Percentiles rank a stretch among this genome's conserved stretches.
Conservation (phyloP, 306 rosid genomes). For the Erythrophleum fordii region DNA sequence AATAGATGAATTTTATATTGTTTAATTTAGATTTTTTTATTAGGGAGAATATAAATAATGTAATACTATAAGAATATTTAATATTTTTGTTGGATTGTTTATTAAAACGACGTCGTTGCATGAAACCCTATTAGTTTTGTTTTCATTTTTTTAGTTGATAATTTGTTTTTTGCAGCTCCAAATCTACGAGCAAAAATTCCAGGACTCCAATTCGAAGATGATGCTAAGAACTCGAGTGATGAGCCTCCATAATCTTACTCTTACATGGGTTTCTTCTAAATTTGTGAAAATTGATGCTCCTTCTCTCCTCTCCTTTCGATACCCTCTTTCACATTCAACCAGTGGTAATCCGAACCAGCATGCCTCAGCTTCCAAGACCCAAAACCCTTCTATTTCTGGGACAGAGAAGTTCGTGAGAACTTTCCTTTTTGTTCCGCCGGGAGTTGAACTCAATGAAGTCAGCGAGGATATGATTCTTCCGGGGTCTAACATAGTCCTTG, state of each 20-base stretch:
- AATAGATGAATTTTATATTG: too few relatives aligned
- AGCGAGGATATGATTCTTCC: constrained; percentile 73
- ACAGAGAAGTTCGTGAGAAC: constrained; percentile 43
- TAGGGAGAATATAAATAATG: too few relatives aligned
- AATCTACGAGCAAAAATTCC: background rate
- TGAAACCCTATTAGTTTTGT: background rate
- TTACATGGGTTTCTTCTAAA: constrained; percentile 32
- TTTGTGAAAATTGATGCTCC: constrained; percentile 28
- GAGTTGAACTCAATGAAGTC: constrained; percentile 62
- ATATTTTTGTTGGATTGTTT: too few relatives aligned
- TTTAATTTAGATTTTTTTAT: too few relatives aligned
- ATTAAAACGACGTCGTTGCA: background rate
- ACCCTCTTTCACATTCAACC: constrained; percentile 44
- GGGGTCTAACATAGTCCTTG: constrained; percentile 77
- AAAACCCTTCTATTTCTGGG: constrained; percentile 38
- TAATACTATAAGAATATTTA: too few relatives aligned
- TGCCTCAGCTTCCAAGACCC: constrained; percentile 51
- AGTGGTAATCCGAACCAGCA: constrained; percentile 34
- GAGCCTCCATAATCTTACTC: constrained; percentile 35
- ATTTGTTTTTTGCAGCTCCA: background rate
- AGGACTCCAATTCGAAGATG: constrained; percentile 35
- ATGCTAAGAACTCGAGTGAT: constrained; percentile 52
- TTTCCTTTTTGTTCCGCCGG: constrained; percentile 76
- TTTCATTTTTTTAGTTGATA: background rate
- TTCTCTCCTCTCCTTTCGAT: constrained; percentile 41